Evolutionary conservation across 192 early-diverging fungal genomes (phyloP), one percentile per base, ranked within the genome.

Genomic region (Jimgerdemannia flammicorona): DNA sequence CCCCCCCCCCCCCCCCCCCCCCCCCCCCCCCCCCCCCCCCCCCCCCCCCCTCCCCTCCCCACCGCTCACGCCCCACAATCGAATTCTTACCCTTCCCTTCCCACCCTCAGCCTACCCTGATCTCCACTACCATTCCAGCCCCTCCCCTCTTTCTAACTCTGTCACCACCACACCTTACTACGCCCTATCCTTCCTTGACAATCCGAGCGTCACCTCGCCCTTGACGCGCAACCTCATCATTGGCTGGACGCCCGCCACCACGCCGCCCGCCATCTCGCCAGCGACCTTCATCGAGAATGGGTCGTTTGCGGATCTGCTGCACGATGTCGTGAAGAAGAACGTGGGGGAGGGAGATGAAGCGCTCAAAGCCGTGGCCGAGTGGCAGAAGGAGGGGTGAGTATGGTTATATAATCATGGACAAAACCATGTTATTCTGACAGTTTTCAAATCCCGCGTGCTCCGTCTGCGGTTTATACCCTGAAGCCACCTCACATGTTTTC

Each of bases 321-420:
- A 78, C 18, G 17, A 74, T 4, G 73, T 74, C 4, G 54, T 83
- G 2, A 65, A 64, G 42, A 44, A 79, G 14, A 73, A 75, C 8
- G 76, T 83, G 19, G 72, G 79, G 49, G 74, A 72, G n/a, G 43
- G 79, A 18, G 73, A 79, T 18, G 81, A 83, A 66, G 17, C 67
- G 39, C 54, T 83, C 17, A 83, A 83, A 39, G 81, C 72, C 39
- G 66, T 75, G 59, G 81, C 81, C 67, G 72, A 83, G 40, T 83
- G 75, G 75, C 81, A 83, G 43, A 76, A 79, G 43, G 74, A 83
- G 54, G 81, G 81, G 81, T 83, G 79, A 72, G 40, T 29, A 29
- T 29, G 29, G 29, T 29, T 29, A 29, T 29, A 29, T 29, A 0
- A 29, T 29, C 29, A 29, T 29, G 29, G 29, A 29, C 29, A 29